Evolutionary conservation across 352 stramenopile species (phyloP), one percentile per base, ranked within the genome.

Genomic region (Peronospora belbahrii): DNA sequence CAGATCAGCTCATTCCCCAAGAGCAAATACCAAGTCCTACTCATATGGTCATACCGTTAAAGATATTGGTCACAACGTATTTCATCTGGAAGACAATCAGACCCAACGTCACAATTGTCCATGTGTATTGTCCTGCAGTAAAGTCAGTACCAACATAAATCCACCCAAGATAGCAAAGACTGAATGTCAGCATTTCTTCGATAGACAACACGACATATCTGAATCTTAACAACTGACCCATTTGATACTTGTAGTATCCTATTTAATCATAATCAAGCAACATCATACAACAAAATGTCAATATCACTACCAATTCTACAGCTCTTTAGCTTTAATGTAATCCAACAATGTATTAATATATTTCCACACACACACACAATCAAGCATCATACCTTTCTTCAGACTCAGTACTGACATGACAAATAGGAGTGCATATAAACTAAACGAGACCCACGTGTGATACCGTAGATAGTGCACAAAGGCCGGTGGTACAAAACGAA

Each of bases 1-100:
- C n/a, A n/a, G n/a, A n/a, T n/a, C n/a, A n/a, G n/a, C n/a, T n/a
- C n/a, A n/a, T n/a, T n/a, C n/a, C n/a, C n/a, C n/a, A n/a, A n/a
- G 5, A 1, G 3, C 8, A 17, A n/a, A 9, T 5, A 31, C 10
- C 20, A 7, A 6, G 6, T 39, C 17, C 15, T 22, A 25, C 17
- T 39, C 20, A 27, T 28, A 14, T 3, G 6, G 30, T 52, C 62
- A 46, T 59, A 83, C 69, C 78, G 63, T 97, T 96, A 59, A 97
- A 97, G 56, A 98, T 95, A 61, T 97, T 98, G 62, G 93, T 88
- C 51, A 97, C 88, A 31, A 98, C 91, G 59, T 97, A 97, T 69
- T 97, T 97, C 64, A 97, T 86, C 71, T 98, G 93, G 53, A 96
- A 96, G n/a, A 98, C 88, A 23, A 96, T 97, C 22, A 97, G 56